phyloP scores from a whole-genome alignment of 805 yeast genomes.

The Huiozyma sinensis region DNA sequence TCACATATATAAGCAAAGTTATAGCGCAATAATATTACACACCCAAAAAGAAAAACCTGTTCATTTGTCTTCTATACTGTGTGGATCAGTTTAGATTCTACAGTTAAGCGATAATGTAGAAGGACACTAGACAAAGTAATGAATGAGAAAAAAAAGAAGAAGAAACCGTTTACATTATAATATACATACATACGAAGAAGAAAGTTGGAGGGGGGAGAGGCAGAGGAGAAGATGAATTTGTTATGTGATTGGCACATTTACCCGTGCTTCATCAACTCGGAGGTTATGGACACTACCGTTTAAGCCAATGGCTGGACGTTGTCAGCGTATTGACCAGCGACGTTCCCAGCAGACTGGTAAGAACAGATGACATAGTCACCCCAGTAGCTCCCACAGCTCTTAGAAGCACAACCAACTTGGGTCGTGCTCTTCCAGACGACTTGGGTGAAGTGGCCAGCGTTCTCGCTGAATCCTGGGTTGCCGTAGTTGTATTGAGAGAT shows the following conservation, averaged over 20 bases:
- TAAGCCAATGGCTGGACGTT: conserved; percentile 7
- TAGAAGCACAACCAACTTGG: conserved; percentile 49
- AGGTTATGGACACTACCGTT: too few species aligned
- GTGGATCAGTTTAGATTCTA: too few species aligned
- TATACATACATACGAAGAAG: too few species aligned
- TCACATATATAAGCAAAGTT: neutral
- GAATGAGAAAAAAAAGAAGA: too few species aligned
- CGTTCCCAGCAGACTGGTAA: conserved; percentile 47
- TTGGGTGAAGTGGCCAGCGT: conserved; percentile 66
- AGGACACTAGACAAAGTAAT: too few species aligned
- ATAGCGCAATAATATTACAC: neutral
- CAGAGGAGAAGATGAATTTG: too few species aligned
- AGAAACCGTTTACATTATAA: too few species aligned
- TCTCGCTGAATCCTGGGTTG: conserved; percentile 15
- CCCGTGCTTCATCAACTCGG: too few species aligned
- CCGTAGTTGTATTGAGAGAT: conserved; percentile 41
- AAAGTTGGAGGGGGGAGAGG: too few species aligned
- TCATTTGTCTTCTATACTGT: too few species aligned
- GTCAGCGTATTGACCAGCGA: conserved; percentile 13
- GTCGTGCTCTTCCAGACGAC: conserved; percentile 54
- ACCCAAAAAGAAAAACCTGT: neutral
- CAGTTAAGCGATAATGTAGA: too few species aligned
- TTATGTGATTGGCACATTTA: too few species aligned
- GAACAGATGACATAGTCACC: conserved; percentile 54
- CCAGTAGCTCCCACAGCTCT: conserved; percentile 9